These are phyloP conservation scores for Penicillium malachiteum DNA, from an alignment of 495 filamentous ascomycete genomes.

Conservation along the genomic window DNA sequence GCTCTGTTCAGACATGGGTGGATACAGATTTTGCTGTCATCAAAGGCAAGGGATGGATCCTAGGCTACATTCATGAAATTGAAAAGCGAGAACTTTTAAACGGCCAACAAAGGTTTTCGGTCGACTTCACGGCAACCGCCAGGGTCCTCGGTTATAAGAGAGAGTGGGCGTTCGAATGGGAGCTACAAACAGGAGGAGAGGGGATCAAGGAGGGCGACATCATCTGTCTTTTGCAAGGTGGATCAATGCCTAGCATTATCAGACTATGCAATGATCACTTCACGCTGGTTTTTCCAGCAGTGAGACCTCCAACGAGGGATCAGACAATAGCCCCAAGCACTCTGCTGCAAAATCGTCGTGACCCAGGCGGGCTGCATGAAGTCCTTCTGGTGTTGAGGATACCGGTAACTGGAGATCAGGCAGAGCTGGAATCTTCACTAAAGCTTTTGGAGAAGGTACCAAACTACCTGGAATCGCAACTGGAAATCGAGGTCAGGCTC, in stretches of 20 bases:
- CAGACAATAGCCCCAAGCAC: background rate
- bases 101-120: background rate
- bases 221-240: background rate
- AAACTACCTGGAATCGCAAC: background rate
- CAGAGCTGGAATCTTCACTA: background rate
- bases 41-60: background rate
- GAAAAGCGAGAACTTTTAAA: background rate
- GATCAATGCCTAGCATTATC: background rate
- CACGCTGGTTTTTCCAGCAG: background rate
- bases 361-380: background rate
- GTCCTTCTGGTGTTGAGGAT: background rate
- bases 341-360: background rate
- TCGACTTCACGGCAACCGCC: background rate
- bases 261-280: background rate
- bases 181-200: background rate
- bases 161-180: background rate
- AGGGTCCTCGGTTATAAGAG: background rate
- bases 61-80: background rate
- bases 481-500: background rate
- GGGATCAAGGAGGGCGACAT: background rate
- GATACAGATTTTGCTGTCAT: background rate
- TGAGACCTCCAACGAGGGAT: background rate
- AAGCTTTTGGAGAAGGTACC: background rate
- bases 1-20: background rate
- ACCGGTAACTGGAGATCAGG: background rate